Percentiles rank a stretch among this genome's conserved stretches.
Conservation (phyloP, 768 basidiomycete genomes). For the Russula sp. region DNA sequence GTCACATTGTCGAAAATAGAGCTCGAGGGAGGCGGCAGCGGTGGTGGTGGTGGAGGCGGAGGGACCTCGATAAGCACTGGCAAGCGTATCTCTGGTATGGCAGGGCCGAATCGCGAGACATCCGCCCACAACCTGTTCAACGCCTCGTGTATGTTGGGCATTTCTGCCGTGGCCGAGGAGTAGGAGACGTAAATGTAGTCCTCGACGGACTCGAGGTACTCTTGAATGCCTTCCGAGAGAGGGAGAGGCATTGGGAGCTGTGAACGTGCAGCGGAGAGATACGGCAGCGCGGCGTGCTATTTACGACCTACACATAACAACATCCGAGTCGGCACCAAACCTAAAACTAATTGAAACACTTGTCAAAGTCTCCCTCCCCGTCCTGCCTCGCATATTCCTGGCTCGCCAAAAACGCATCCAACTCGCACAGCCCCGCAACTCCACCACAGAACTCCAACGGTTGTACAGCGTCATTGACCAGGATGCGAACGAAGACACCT, state of each 20-base stretch:
- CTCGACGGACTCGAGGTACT: conserved; percentile 59
- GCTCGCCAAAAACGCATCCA: conserved; percentile 65
- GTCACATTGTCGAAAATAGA: conserved; percentile 47
- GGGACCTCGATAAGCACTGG: conserved; percentile 73
- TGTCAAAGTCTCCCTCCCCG: conserved; percentile 71
- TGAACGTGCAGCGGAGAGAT: not conserved
- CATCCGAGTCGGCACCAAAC: not conserved
- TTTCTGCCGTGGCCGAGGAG: conserved; percentile 53
- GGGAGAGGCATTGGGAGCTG: conserved; percentile 24
- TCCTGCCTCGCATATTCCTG: conserved; percentile 65
- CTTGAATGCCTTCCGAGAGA: conserved; percentile 26
- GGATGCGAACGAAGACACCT: conserved; percentile 56
- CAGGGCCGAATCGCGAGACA: conserved; percentile 69
- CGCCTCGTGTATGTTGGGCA: conserved; percentile 63
- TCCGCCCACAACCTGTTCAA: conserved; percentile 72
- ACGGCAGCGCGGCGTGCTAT: not conserved
- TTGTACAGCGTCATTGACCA: conserved; percentile 74
- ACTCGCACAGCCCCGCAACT: conserved; percentile 56
- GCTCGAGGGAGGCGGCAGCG: conserved; percentile 44
- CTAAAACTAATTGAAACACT: conserved; percentile 39
- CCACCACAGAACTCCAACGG: conserved; percentile 60
- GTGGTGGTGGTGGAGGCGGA: conserved; percentile 52
- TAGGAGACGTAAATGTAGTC: conserved; percentile 61
- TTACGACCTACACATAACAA: not conserved
- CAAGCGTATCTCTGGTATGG: conserved; percentile 52